Evolutionary conservation across 2,329 filamentous ascomycete species (phyloP).

Genomic region (Cytospora schulzeri): DNA sequence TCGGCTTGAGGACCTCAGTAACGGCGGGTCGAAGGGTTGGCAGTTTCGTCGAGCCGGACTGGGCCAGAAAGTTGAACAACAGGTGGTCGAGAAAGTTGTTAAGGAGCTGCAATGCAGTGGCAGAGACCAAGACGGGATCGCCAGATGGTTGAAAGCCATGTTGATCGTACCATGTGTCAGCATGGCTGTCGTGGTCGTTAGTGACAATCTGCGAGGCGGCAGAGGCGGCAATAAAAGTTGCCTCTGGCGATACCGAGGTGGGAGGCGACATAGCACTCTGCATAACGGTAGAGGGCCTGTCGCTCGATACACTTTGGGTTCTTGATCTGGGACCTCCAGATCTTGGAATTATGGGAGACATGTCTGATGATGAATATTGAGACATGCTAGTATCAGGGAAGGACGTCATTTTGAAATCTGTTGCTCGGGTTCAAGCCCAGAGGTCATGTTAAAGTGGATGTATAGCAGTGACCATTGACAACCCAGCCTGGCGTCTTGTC

Average conservation of each 20-base stretch:
- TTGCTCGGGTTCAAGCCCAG: constrained; percentile 10
- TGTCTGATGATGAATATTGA: constrained; percentile 21
- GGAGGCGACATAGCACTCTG: constrained; percentile 67
- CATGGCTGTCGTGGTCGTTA: constrained; percentile 78
- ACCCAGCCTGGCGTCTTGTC: constrained; percentile 4
- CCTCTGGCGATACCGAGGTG: constrained; percentile 68
- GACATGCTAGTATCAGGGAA: constrained; percentile 21
- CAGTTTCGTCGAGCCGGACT: constrained; percentile 77
- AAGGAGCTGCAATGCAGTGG: constrained; percentile 72
- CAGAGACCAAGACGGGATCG: constrained; percentile 73
- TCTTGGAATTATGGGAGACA: constrained; percentile 28
- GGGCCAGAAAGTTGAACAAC: constrained; percentile 84
- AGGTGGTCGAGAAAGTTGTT: constrained; percentile 95
- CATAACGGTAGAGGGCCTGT: constrained; percentile 64
- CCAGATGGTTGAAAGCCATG: constrained; percentile 65
- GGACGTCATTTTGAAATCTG: constrained; percentile 25
- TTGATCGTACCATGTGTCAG: constrained; percentile 69
- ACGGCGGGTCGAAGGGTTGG: constrained; percentile 78
- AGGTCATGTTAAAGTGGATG: constrained; percentile 17
- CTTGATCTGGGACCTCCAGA: constrained; percentile 41
- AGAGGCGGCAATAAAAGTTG: constrained; percentile 84
- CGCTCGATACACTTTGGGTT: constrained; percentile 70
- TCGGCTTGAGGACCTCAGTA: constrained; percentile 82
- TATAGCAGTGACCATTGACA: constrained; percentile 19
- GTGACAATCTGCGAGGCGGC: constrained; percentile 92